Conservation (phyloP, 306 rosid genomes). For the Cercis canadensis region DNA sequence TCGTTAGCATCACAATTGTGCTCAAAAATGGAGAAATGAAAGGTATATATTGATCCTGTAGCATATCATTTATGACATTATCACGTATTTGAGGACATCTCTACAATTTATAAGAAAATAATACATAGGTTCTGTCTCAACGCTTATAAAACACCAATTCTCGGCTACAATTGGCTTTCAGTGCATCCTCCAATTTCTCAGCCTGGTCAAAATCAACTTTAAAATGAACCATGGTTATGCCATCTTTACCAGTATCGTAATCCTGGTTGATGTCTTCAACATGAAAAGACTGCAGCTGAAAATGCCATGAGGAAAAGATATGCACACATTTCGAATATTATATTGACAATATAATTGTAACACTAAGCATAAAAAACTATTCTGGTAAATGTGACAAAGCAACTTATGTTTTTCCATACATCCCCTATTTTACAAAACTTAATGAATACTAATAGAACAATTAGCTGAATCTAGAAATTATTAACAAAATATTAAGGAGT, state of each 20-base stretch:
- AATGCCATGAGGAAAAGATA: constrained; percentile 24
- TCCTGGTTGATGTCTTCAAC: constrained; percentile 83
- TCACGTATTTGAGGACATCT: constrained; percentile 32
- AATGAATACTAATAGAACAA: constrained; percentile 15
- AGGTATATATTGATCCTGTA: constrained; percentile 18
- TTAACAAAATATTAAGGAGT: background rate
- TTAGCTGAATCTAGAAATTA: background rate
- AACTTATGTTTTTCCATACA: background rate
- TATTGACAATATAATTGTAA: background rate
- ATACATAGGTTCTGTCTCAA: constrained; percentile 42
- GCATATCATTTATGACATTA: constrained; percentile 25
- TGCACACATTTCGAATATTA: constrained; percentile 6
- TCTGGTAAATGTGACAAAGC: background rate
- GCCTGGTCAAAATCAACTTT: constrained; percentile 81
- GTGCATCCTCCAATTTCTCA: constrained; percentile 84
- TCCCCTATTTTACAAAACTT: background rate
- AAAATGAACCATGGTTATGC: constrained; percentile 74
- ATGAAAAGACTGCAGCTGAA: constrained; percentile 74
- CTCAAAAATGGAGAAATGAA: background rate
- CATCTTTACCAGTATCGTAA: constrained; percentile 87
- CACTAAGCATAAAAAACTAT: background rate
- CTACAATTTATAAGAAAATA: constrained; percentile 26
- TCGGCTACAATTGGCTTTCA: constrained; percentile 80
- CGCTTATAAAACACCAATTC: constrained; percentile 64
- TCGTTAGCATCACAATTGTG: background rate